phyloP scores from a whole-genome alignment of 257 asterid genomes.

The Solanum verrucosum region DNA sequence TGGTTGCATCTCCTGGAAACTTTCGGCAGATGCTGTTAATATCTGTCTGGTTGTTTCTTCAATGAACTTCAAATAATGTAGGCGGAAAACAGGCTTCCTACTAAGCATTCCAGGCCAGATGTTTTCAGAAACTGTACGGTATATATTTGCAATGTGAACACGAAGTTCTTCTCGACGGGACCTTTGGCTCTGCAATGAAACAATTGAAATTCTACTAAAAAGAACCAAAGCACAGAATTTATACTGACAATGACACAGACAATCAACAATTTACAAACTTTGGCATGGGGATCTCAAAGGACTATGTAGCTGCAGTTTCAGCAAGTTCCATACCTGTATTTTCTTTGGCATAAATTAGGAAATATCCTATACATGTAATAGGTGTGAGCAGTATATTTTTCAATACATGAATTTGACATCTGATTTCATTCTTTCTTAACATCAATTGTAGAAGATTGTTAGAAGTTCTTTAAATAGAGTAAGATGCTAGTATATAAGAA shows the following conservation, averaged over 20 bases:
- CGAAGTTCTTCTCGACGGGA: constrained; percentile 98
- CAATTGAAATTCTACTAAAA: background rate
- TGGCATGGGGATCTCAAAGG: background rate
- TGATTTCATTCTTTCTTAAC: background rate
- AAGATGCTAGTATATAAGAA: background rate
- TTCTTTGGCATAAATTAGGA: background rate
- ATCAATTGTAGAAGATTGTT: background rate
- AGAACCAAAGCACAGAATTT: background rate
- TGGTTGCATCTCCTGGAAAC: constrained; percentile 88
- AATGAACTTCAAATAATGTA: constrained; percentile 87
- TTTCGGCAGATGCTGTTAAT: constrained; percentile 63
- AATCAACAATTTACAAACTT: background rate
- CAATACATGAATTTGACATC: background rate
- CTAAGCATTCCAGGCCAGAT: constrained; percentile 98
- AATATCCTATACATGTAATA: background rate
- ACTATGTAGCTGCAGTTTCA: background rate
- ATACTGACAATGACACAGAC: background rate
- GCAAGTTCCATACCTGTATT: background rate
- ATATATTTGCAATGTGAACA: constrained; percentile 72
- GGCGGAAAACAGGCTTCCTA: constrained; percentile 93
- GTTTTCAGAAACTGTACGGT: constrained; percentile 86
- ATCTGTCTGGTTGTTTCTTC: constrained; percentile 88
- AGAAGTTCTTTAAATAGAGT: background rate
- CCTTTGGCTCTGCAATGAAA: constrained; percentile 70
- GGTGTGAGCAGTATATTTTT: background rate